Conservation (phyloP, 371 early-diverging fungal genomes). For the Batrachochytrium dendrobatidis region DNA sequence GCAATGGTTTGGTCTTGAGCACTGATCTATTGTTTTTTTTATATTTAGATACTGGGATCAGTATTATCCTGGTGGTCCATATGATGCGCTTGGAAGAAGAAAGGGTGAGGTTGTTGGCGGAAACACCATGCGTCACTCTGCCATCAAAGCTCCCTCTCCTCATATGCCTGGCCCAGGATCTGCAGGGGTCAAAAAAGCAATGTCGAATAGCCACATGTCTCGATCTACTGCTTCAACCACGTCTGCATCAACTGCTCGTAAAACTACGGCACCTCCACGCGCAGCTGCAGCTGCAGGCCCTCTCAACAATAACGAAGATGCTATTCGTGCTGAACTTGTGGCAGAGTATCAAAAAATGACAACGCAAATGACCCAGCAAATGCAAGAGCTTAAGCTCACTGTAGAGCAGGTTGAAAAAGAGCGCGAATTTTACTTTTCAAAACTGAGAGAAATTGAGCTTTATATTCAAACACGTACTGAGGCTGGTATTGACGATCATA, state of each 20-base stretch:
- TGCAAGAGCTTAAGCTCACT: constrained; percentile 68
- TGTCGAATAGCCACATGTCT: neutral
- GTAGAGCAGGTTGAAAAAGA: constrained; percentile 89
- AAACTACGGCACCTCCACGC: constrained; percentile 11
- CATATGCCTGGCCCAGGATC: neutral
- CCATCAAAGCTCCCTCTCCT: constrained; percentile 1
- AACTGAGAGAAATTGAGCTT: constrained; percentile 88
- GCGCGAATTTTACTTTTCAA: constrained; percentile 90
- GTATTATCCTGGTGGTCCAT: constrained; percentile 69
- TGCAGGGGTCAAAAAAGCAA: neutral
- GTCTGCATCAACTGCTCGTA: constrained; percentile 11
- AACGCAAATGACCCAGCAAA: constrained; percentile 54
- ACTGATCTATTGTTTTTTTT: constrained; percentile 2
- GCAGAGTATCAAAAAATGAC: constrained; percentile 37
- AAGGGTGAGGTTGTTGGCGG: constrained; percentile 37
- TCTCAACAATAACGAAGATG: neutral
- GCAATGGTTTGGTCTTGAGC: constrained; percentile 1
- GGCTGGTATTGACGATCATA: neutral
- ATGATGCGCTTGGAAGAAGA: constrained; percentile 76
- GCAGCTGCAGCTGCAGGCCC: constrained; percentile 11
- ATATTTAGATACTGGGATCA: constrained; percentile 61
- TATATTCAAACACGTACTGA: constrained; percentile 67
- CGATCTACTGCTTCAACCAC: constrained; percentile 1
- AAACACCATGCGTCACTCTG: neutral
- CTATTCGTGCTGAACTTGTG: constrained; percentile 25